Conservation (phyloP, 129 eudicot genomes). For the Lactuca saligna region DNA sequence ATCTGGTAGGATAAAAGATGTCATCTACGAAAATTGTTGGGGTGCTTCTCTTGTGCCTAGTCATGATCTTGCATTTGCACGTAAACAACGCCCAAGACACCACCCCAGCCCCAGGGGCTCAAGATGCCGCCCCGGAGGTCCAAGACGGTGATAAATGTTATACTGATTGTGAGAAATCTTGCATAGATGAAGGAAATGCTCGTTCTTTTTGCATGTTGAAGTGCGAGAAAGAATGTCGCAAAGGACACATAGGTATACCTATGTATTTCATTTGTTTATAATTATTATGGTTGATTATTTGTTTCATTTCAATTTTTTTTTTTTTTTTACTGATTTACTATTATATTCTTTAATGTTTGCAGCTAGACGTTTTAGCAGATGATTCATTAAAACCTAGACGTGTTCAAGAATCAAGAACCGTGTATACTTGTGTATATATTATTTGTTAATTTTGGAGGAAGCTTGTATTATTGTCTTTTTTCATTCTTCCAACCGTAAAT, state of each 20-base stretch:
- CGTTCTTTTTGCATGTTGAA: conserved; percentile 31
- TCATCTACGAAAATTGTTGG: conserved; percentile 12
- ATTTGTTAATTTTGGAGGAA: conserved; percentile 4
- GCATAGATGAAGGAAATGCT: conserved; percentile 28
- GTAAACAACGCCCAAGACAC: conserved; percentile 1
- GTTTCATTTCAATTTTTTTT: neutral
- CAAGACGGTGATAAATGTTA: conserved; percentile 16
- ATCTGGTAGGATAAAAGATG: conserved; percentile 2
- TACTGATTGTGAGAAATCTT: conserved; percentile 19
- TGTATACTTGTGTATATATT: neutral
- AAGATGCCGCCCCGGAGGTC: neutral
- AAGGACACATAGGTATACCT: conserved; percentile 23
- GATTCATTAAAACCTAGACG: neutral
- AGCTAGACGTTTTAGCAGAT: conserved; percentile 24
- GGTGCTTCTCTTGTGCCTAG: conserved; percentile 12
- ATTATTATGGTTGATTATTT: neutral
- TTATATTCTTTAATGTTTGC: conserved; percentile 2
- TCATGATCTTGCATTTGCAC: conserved; percentile 5
- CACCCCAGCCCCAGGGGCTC: neutral
- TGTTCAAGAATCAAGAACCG: conserved; percentile 3
- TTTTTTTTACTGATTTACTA: neutral
- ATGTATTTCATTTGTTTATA: neutral
- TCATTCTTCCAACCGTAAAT: neutral
- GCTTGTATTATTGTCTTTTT: conserved; percentile 3
- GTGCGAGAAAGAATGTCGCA: conserved; percentile 30